These are phyloP conservation scores for Pyrenophora seminiperda DNA, from an alignment of 2,329 filamentous ascomycete species.

Conservation along the genomic window DNA sequence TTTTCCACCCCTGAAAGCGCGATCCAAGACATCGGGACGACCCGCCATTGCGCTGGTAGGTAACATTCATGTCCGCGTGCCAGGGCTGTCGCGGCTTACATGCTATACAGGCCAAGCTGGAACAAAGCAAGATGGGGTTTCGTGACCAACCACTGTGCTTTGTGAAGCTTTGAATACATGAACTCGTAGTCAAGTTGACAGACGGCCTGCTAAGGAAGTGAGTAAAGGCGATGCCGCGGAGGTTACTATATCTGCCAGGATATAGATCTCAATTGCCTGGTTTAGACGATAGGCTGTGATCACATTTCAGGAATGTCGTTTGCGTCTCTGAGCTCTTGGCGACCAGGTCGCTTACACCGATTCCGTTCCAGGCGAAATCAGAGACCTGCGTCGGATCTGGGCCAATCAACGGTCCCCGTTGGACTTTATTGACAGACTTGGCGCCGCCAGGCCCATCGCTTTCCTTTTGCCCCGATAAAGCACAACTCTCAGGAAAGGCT, in stretches of 20 bases:
- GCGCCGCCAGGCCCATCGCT: conserved; percentile 16
- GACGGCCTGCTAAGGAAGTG: background rate
- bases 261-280: conserved; percentile 2
- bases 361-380: conserved; percentile 10
- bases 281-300: conserved; percentile 18
- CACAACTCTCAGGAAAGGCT: conserved; percentile 10
- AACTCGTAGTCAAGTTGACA: background rate
- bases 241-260: conserved; percentile 4
- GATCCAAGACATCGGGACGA: conserved; percentile 30
- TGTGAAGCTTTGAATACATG: background rate
- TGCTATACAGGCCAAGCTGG: background rate
- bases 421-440: conserved; percentile 9
- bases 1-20: conserved; percentile 15
- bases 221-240: too few species aligned
- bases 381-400: conserved; percentile 7
- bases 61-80: background rate
- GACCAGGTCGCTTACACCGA: conserved; percentile 15
- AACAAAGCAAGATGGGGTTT: background rate
- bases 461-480: conserved; percentile 19
- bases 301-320: conserved; percentile 22
- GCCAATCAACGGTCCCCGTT: conserved; percentile 18
- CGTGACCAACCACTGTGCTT: background rate
- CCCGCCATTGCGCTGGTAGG: conserved; percentile 17
- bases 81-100: conserved; percentile 2
- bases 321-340: conserved; percentile 12